phyloP scores from a whole-genome alignment of 306 rosid genomes.

The Vicia sativa region DNA sequence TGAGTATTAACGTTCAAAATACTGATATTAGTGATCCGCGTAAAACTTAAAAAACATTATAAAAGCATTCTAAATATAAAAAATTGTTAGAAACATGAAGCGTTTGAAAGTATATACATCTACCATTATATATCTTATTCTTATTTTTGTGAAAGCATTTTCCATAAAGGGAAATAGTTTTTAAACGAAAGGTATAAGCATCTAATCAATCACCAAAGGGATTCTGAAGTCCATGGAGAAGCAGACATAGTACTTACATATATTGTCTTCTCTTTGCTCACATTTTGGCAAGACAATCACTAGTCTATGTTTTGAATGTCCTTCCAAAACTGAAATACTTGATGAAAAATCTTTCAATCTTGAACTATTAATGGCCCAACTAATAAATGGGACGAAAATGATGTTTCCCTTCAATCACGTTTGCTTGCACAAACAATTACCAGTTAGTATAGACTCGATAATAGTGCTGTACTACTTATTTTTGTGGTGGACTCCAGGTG shows the following conservation, averaged over 20 bases:
- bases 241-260: neutral
- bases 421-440: neutral
- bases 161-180: no score
- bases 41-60: no score
- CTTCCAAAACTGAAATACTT: conserved; percentile 4
- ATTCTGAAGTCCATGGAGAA: conserved; percentile 20
- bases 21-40: no score
- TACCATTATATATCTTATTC: no score
- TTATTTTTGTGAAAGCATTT: no score
- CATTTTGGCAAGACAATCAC: conserved; percentile 10
- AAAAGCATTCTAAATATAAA: no score
- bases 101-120: no score
- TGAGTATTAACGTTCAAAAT: no score
- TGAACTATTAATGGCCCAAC: neutral
- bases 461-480: no score
- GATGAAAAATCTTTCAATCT: neutral
- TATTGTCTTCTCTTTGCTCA: conserved; percentile 6
- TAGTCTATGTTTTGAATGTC: neutral
- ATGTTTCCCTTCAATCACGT: conserved; percentile 25
- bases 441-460: no score
- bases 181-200: neutral
- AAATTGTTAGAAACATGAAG: no score
- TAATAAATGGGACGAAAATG: conserved; percentile 9
- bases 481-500: no score
- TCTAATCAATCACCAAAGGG: neutral